Base-by-base conservation (phyloP, 1,284 basidiomycete genomes). In the Ganoderma sp. region DNA sequence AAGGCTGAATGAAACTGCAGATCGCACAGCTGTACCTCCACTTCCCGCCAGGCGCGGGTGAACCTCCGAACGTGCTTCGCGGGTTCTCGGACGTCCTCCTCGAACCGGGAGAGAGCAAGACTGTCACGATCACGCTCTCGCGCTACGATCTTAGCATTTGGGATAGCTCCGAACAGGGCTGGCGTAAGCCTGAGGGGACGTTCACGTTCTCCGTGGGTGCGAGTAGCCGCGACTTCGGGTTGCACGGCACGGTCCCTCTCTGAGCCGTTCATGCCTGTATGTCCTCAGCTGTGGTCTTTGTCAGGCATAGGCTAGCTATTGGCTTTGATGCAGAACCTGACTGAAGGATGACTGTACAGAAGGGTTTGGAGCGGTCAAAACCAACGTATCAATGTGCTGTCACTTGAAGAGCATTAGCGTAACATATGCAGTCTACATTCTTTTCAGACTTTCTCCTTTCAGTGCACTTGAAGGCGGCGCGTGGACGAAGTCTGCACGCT, bases 151-250 rank as follows among this genome's bases (percentile, higher is more conserved):
- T 86, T 61, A 83, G 81, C 43, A 75, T 85, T 48, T 87, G 85
- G 85, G 83, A 86, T 69, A 78, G 80, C 19, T 78, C 71, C 5
- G 75, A 76, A 57, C 87, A 88, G 32, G 32, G 32, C 32, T 32
- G 32, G 32, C 32, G 32, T 32, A 32, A 32, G 32, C 32, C 32
- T 32, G 75, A 77, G 12, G 87, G 86, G 3, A 75, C 67, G 63
- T 83, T 86, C 68, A 78, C 77, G 28, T 75, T 88, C 64, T 78
- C 80, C 4, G 77, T 88, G 25, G 87, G 87, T 41, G 81, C 84
- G 68, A 88, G 87, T 75, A 87, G 85, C 69, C 78, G 87, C 56
- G 84, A 88, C 74, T 79, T 78, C 60, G 70, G 77, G 67, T 70
- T 82, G 67, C 67, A 64, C 14, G 78, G 79, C 34, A 72, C 66